Conservation (phyloP, 1,284 basidiomycete species). For the Chalciporus sp. region DNA sequence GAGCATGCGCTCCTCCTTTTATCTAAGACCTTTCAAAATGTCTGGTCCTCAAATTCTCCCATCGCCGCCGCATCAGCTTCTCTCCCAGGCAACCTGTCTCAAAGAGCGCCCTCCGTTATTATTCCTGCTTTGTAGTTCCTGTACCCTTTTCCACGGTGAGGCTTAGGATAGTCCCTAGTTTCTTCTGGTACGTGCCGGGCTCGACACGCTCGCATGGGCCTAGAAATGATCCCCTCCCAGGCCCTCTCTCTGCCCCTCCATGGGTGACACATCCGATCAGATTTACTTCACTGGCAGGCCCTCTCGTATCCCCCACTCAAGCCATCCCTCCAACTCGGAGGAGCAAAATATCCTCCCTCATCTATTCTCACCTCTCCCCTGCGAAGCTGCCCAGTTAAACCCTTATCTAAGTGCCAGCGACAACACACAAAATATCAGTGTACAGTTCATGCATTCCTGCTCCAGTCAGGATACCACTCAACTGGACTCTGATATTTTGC, state of each 20-base stretch:
- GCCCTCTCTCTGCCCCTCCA: conserved; percentile 9
- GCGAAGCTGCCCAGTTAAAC: conserved; percentile 13
- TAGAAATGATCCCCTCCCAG: conserved; percentile 28
- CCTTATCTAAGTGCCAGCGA: conserved; percentile 21
- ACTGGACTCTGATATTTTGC: conserved; percentile 34
- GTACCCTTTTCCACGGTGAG: conserved; percentile 36
- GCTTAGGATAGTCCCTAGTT: conserved; percentile 13
- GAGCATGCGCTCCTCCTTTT: conserved; percentile 31
- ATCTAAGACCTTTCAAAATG: conserved; percentile 21
- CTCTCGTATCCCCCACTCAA: conserved; percentile 12
- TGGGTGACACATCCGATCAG: conserved; percentile 23
- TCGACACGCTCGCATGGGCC: conserved; percentile 9
- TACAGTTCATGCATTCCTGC: conserved; percentile 35
- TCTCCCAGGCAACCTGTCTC: conserved; percentile 1
- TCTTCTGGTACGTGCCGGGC: conserved; percentile 26
- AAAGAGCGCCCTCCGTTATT: conserved; percentile 8
- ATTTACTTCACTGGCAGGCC: conserved; percentile 16
- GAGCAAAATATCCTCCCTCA: conserved; percentile 23
- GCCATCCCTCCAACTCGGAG: conserved; percentile 15
- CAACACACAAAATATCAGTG: conserved; percentile 31
- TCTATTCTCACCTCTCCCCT: conserved; percentile 17
- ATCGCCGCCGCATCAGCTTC: not conserved
- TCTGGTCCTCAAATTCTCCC: conserved; percentile 10
- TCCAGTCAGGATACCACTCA: conserved; percentile 22
- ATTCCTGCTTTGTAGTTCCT: conserved; percentile 13